phyloP scores from a whole-genome alignment of 495 filamentous ascomycete species.

The Podospora pseudopauciseta region DNA sequence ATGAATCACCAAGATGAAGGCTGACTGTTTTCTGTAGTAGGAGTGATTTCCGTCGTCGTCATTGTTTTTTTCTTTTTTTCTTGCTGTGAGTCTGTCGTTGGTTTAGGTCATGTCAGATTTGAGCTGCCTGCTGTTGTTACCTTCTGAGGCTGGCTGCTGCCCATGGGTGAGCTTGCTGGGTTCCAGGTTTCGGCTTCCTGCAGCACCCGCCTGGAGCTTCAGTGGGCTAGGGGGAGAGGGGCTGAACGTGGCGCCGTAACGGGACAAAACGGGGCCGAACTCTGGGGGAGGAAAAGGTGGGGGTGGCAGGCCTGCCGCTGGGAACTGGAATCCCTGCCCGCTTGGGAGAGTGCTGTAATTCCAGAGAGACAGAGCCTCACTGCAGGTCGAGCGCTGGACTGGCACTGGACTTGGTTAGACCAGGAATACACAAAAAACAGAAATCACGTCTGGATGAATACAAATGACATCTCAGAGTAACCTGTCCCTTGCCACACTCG shows the following conservation, averaged over 20 bases:
- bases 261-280: slow-evolving; percentile 8
- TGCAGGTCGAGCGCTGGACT: not conserved
- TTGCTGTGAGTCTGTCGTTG: not conserved
- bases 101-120: too few relatives aligned
- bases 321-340: not conserved
- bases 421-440: not conserved
- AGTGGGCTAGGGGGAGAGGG: not conserved
- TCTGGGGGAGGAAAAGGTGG: slow-evolving; percentile 1
- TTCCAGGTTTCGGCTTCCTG: not conserved
- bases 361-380: not conserved
- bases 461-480: not conserved
- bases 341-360: not conserved
- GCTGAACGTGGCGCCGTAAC: not conserved
- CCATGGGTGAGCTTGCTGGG: not conserved
- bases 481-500: not conserved
- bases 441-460: not conserved
- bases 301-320: not conserved
- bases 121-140: too few relatives aligned
- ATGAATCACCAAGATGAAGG: not conserved
- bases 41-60: not conserved
- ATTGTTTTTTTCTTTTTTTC: not conserved
- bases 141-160: not conserved
- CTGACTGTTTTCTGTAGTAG: not conserved
- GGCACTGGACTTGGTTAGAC: not conserved
- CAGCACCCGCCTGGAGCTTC: not conserved